Percentiles rank a stretch among this genome's conserved stretches.
These are phyloP conservation scores for Xanthoconium purpureum DNA, from an alignment of 768 basidiomycete species.

Conservation along the genomic window DNA sequence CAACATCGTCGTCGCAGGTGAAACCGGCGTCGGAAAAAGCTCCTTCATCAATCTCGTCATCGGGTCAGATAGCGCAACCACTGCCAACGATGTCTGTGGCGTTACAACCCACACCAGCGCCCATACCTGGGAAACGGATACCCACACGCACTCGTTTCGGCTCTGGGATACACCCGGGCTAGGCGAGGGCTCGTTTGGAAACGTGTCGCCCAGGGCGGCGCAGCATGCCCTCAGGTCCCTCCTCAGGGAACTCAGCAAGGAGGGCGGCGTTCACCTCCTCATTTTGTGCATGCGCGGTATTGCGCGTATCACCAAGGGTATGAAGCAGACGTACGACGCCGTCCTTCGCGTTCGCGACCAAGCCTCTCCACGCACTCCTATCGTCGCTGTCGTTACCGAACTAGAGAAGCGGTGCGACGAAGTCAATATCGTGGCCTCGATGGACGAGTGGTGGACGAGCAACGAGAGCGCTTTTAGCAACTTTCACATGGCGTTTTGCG, in stretches of 20 bases:
- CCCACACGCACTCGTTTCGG: constrained; percentile 14
- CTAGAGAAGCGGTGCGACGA: constrained; percentile 20
- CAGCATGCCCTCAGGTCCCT: constrained; percentile 19
- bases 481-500: constrained; percentile 14
- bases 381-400: constrained; percentile 27
- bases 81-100: constrained; percentile 22
- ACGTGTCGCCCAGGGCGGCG: constrained; percentile 21
- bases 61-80: constrained; percentile 11
- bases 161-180: constrained; percentile 27
- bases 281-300: constrained; percentile 26
- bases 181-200: constrained; percentile 22
- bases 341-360: constrained; percentile 21
- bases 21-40: constrained; percentile 27
- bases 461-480: not conserved
- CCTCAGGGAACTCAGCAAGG: constrained; percentile 16
- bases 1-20: constrained; percentile 23
- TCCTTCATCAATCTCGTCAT: constrained; percentile 26
- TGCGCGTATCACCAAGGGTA: constrained; percentile 18
- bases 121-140: constrained; percentile 21
- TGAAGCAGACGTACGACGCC: constrained; percentile 19
- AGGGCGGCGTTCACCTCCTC: constrained; percentile 26
- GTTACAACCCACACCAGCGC: constrained; percentile 15
- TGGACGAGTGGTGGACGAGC: constrained; percentile 24
- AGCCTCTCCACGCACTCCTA: constrained; percentile 16
- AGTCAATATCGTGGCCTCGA: constrained; percentile 13